Percentiles rank a stretch among this genome's conserved stretches.
phyloP scores from a whole-genome alignment of 2,329 filamentous ascomycete species.

The Trichoderma citrinoviride region DNA sequence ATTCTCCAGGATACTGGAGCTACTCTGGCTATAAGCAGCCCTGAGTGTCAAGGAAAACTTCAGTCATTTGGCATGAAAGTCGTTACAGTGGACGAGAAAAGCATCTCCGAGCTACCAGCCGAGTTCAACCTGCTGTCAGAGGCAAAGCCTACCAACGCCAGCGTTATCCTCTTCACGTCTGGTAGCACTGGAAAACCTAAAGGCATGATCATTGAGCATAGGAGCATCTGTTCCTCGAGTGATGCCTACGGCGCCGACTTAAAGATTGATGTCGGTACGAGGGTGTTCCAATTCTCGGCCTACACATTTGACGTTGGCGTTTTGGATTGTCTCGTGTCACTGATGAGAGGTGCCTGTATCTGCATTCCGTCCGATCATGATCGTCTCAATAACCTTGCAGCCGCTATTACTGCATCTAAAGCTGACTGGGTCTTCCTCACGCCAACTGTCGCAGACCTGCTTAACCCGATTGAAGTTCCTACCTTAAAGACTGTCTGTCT shows the following conservation, averaged over 20 bases:
- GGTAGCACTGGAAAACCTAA: constrained; percentile 12
- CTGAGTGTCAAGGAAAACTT: neutral
- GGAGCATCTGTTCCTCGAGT: constrained; percentile 14
- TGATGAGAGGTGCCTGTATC: constrained; percentile 24
- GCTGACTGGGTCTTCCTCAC: constrained; percentile 22
- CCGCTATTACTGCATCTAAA: constrained; percentile 1
- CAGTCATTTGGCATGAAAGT: neutral
- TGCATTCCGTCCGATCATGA: constrained; percentile 25
- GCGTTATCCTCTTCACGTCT: constrained; percentile 16
- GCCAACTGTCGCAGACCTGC: constrained; percentile 23
- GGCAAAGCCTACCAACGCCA: neutral
- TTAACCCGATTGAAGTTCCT: neutral
- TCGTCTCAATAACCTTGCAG: constrained; percentile 22
- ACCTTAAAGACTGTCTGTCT: constrained; percentile 10
- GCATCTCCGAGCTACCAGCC: neutral
- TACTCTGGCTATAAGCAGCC: neutral
- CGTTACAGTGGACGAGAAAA: neutral
- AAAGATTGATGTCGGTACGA: neutral
- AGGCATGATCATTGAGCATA: constrained; percentile 16
- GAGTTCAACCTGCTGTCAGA: neutral
- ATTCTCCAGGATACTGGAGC: neutral
- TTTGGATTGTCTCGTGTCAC: constrained; percentile 24
- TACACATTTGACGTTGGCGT: constrained; percentile 26
- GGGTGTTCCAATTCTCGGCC: constrained; percentile 25
- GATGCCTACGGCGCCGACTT: constrained; percentile 11